Evolutionary conservation across 345 rosid genomes (phyloP), one percentile per base, ranked within the genome.

Genomic region (Toxicodendron radicans): DNA sequence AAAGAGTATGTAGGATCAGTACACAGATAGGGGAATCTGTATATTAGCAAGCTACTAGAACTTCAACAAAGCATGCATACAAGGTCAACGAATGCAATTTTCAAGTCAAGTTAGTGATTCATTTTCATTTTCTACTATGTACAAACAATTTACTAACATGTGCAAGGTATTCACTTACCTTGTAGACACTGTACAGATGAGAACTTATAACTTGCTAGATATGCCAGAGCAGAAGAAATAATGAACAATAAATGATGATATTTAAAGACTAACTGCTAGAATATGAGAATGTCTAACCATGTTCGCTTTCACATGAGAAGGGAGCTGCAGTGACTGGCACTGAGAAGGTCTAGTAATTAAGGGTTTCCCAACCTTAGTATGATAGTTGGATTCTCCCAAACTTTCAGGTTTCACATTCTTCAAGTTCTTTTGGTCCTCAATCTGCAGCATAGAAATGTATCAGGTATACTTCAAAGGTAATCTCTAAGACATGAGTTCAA

Each of bases 231-330:
- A 46, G 58, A 65, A 70, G 4, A 52, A 46, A 71, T 11, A 45
- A 48, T 1, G 2, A 20, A 70, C 21, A 20, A 70, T 12, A 45
- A 5, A 68, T 0, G 3, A 69, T 16, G 24, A 72, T 13, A 8
- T 45, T 9, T 32, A 24, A 70, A 12, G 5, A 56, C 38, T 16
- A 2, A 58, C 14, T n/a, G 23, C 7, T 16, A 46, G 46, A 68
- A 52, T 11, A 72, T 5, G 32, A 41, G n/a, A 68, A 53, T n/a
- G 61, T 10, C 58, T 35, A 56, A 84, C 90, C 86, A 84, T 79
- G 38, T 71, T 62, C 35, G 61, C 73, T 59, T 73, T 81, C 77
- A 56, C 49, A 54, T 33, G 14, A 61, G 71, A 74, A 33, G 79
- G 68, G 8, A 80, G 79, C 52, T 9, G n/a, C 77, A 80, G 48